Percentiles rank a stretch among this genome's conserved stretches.
phyloP scores from a whole-genome alignment of 176 grass and related monocot genomes.

The Lolium perenne region DNA sequence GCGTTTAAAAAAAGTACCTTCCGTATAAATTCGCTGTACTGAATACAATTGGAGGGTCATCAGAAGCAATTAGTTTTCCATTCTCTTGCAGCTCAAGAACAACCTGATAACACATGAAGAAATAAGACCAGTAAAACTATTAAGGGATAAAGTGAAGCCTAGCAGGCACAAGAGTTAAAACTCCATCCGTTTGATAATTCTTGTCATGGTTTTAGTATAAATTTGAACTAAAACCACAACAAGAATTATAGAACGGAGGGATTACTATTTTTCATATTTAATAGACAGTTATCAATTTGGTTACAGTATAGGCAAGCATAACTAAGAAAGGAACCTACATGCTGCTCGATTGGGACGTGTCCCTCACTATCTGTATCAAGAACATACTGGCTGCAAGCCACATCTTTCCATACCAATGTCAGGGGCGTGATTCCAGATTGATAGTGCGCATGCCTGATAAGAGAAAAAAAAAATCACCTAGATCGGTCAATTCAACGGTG shows the following conservation, averaged over 20 bases:
- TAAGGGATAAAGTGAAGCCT: not conserved
- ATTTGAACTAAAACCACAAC: too few species aligned
- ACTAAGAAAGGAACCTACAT: slow-evolving; percentile 42
- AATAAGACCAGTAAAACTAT: slow-evolving; percentile 13
- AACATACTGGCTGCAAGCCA: slow-evolving; percentile 72
- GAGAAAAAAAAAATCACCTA: not conserved
- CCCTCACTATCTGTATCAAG: slow-evolving; percentile 80
- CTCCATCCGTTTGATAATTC: too few species aligned
- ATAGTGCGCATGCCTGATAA: slow-evolving; percentile 83
- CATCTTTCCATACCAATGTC: slow-evolving; percentile 79
- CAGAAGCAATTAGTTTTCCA: not conserved
- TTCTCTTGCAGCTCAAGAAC: not conserved
- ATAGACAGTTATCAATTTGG: not conserved
- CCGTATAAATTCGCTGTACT: not conserved
- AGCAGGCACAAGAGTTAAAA: too few species aligned
- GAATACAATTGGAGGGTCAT: not conserved
- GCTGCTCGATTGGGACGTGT: slow-evolving; percentile 67
- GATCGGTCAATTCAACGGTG: not conserved
- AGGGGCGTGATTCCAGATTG: slow-evolving; percentile 82
- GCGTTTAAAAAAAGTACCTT: not conserved
- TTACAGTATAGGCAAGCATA: not conserved
- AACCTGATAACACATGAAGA: slow-evolving; percentile 18
- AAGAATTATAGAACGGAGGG: too few species aligned
- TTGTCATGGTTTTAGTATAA: too few species aligned
- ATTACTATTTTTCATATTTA: not conserved